phyloP scores from a whole-genome alignment of 768 basidiomycete species.

The Chalciporus pseudorubinellus region DNA sequence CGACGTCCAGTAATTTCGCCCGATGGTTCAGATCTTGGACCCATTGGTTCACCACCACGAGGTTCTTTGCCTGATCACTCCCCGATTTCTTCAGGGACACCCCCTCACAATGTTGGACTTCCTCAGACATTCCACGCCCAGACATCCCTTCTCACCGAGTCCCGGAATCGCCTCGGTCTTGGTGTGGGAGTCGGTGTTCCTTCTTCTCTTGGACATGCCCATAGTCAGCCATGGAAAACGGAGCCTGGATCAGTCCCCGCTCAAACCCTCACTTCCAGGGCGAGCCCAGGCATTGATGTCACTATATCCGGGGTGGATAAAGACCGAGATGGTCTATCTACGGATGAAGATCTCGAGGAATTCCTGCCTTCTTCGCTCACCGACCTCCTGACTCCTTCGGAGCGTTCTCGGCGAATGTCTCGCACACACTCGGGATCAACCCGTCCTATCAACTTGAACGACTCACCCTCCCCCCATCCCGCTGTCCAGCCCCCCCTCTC shows the following conservation, averaged over 20 bases:
- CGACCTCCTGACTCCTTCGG: slow-evolving; percentile 86
- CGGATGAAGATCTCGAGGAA: slow-evolving; percentile 79
- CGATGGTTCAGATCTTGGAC: slow-evolving; percentile 62
- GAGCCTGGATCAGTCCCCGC: slow-evolving; percentile 25
- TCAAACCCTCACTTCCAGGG: slow-evolving; percentile 5
- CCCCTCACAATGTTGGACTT: slow-evolving; percentile 41
- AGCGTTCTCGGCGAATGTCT: slow-evolving; percentile 78
- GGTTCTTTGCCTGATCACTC: slow-evolving; percentile 50
- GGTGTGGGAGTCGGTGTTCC: slow-evolving; percentile 46
- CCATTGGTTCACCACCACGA: slow-evolving; percentile 78
- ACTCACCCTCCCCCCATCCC: slow-evolving; percentile 19
- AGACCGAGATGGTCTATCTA: slow-evolving; percentile 41
- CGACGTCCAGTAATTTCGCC: slow-evolving; percentile 41
- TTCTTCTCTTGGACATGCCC: slow-evolving; percentile 53
- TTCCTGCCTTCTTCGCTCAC: slow-evolving; percentile 86
- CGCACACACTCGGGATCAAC: slow-evolving; percentile 56
- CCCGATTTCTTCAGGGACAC: slow-evolving; percentile 40
- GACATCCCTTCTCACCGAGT: slow-evolving; percentile 42
- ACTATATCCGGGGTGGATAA: slow-evolving; percentile 28
- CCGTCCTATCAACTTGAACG: slow-evolving; percentile 20
- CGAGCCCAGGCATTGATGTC: slow-evolving; percentile 14
- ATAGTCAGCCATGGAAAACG: slow-evolving; percentile 28
- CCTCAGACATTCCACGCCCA: slow-evolving; percentile 79
- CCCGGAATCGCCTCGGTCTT: slow-evolving; percentile 34
- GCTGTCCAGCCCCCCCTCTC: slow-evolving; percentile 10